These are phyloP conservation scores for Zopfia rhizophila DNA, from an alignment of 2,329 filamentous ascomycete species.

Conservation along the genomic window DNA sequence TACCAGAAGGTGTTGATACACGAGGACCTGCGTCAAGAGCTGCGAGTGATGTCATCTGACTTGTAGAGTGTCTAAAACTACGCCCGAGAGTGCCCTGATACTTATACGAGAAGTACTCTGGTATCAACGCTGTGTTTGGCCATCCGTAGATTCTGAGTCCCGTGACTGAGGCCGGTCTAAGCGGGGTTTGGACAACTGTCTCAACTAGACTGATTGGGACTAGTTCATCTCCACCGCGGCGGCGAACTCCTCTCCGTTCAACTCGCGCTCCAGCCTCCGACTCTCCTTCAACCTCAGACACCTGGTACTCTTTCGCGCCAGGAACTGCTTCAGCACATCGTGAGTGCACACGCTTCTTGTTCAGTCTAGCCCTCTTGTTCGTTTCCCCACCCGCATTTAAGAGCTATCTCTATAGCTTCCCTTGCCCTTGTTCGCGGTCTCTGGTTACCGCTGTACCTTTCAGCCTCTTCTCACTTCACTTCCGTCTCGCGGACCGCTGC, in stretches of 20 bases:
- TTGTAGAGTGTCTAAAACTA: too few species aligned
- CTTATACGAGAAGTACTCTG: too few species aligned
- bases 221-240: too few species aligned
- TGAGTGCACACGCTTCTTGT: conserved; percentile 44
- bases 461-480: conserved; percentile 39
- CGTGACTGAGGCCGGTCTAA: too few species aligned
- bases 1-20: too few species aligned
- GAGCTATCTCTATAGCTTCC: conserved; percentile 44
- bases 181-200: neutral
- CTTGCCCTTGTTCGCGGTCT: conserved; percentile 44
- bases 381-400: conserved; percentile 37
- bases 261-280: conserved; percentile 25
- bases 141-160: too few species aligned
- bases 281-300: conserved; percentile 23
- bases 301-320: conserved; percentile 32
- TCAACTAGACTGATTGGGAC: too few species aligned
- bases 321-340: conserved; percentile 45
- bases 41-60: too few species aligned
- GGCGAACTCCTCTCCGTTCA: conserved; percentile 27
- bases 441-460: conserved; percentile 40
- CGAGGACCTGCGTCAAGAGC: too few species aligned
- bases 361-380: conserved; percentile 37
- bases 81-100: too few species aligned
- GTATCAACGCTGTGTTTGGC: too few species aligned
- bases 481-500: conserved; percentile 43